Conservation (phyloP, 345 rosid genomes). For the Erodium maritimum region DNA sequence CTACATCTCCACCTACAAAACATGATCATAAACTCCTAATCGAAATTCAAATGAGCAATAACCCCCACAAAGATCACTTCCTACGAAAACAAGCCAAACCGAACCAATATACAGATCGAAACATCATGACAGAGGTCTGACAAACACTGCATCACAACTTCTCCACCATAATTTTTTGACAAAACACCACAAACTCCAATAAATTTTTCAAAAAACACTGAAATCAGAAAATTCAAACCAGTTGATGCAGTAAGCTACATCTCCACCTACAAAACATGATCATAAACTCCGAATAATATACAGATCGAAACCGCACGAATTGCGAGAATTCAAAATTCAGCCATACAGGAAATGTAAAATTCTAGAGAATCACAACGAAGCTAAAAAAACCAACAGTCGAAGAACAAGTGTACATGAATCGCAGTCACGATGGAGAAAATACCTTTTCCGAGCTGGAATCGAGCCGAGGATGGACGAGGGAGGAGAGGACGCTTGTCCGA, state of each 20-base stretch:
- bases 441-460: neutral
- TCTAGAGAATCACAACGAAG: neutral
- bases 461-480: neutral
- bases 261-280: too few species aligned
- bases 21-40: neutral
- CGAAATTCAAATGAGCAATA: neutral
- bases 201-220: too few species aligned
- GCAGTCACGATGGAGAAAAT: too few species aligned
- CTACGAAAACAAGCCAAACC: neutral
- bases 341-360: too few species aligned
- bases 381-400: neutral
- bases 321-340: neutral
- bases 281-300: too few species aligned
- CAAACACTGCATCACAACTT: too few species aligned
- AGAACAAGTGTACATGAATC: neutral
- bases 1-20: too few species aligned
- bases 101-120: neutral
- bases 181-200: too few species aligned
- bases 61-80: neutral
- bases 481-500: neutral
- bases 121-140: too few species aligned
- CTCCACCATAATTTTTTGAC: too few species aligned
- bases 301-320: neutral
- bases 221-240: too few species aligned
- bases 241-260: too few species aligned